A percentile compares a stretch with the other conserved stretches of the same genome.
phyloP scores from a whole-genome alignment of 225 moss, liverwort and hornwort species.

The Neckera pumila region DNA sequence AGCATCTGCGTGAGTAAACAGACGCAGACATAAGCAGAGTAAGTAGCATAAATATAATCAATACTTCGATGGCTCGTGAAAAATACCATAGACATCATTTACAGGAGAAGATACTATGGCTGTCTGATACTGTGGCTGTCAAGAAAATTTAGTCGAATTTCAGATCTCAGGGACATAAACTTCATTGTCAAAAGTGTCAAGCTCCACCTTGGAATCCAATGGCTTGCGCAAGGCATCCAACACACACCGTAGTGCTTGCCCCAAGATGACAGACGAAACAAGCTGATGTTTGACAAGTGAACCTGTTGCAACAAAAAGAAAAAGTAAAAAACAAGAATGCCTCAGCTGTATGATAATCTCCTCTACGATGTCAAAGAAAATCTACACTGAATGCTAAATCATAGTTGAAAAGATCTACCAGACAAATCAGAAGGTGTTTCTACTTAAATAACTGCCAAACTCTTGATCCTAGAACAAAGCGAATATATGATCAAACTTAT shows the following conservation, averaged over 20 bases:
- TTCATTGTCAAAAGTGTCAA: background rate
- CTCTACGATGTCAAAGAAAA: background rate
- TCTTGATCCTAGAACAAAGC: background rate
- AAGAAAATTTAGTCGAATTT: background rate
- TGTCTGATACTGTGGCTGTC: background rate
- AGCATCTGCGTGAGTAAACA: conserved; percentile 59
- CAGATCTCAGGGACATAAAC: background rate
- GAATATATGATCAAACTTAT: background rate
- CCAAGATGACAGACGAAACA: conserved; percentile 81
- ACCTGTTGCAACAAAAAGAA: conserved; percentile 36
- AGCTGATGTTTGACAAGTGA: conserved; percentile 95
- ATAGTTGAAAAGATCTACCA: background rate
- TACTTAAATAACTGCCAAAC: background rate
- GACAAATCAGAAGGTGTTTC: background rate
- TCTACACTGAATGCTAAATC: background rate
- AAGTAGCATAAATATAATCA: background rate
- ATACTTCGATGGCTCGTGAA: background rate
- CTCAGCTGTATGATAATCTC: background rate
- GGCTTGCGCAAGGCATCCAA: conserved; percentile 92
- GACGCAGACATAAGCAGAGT: background rate
- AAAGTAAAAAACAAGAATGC: background rate
- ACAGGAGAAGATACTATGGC: background rate
- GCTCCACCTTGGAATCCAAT: conserved; percentile 75
- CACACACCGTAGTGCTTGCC: conserved; percentile 85
- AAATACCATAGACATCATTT: background rate